Evolutionary conservation across 768 basidiomycete species (phyloP).

Genomic region (Candolleomyces aberdarensis): DNA sequence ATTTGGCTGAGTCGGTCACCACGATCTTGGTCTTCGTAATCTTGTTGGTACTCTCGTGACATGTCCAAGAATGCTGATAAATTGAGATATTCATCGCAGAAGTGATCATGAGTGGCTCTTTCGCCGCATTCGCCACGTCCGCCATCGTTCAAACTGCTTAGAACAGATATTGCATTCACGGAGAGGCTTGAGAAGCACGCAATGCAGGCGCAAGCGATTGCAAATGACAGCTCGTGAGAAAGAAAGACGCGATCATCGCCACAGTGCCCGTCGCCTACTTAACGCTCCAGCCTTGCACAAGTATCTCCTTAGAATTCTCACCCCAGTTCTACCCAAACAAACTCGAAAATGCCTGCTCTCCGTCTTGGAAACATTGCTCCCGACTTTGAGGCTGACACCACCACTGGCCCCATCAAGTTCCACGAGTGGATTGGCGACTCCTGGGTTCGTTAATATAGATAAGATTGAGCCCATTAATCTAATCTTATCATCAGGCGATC

Average conservation of each 20-base stretch:
- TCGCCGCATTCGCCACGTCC: not conserved
- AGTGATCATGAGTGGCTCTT: not conserved
- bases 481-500: constrained; percentile 50
- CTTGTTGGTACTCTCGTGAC: not conserved
- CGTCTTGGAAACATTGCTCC: constrained; percentile 88
- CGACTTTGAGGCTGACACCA: constrained; percentile 90
- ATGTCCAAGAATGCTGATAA: constrained; percentile 6
- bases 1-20: not conserved
- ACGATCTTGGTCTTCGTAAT: not conserved
- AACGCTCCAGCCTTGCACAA: not conserved
- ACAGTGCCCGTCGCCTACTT: constrained; percentile 1
- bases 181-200: constrained; percentile 30
- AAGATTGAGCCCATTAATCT: constrained; percentile 1
- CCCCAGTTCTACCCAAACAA: not conserved
- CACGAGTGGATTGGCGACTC: constrained; percentile 89
- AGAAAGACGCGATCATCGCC: constrained; percentile 49
- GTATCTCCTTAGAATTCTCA: not conserved
- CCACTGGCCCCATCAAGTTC: constrained; percentile 83
- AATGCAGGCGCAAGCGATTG: constrained; percentile 36
- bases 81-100: not conserved
- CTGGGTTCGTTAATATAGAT: constrained; percentile 55
- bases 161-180: not conserved
- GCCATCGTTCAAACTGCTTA: not conserved
- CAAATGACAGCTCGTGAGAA: constrained; percentile 53
- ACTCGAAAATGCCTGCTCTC: constrained; percentile 44